Base-by-base conservation (phyloP, 345 rosid genomes). In the Hibiscus mutabilis region DNA sequence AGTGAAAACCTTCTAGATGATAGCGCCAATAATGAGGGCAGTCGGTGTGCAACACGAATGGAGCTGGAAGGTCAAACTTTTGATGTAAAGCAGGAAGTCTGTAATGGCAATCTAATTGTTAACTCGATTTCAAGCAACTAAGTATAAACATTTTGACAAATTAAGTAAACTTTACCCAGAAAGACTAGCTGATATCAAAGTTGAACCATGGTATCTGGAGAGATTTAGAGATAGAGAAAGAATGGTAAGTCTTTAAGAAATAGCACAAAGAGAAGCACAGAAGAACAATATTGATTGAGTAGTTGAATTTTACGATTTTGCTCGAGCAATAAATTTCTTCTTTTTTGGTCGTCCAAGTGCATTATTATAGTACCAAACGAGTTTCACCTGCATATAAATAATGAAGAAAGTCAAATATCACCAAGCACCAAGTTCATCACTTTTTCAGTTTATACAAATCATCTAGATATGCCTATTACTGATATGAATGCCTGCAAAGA, bases 21-120 rank as follows among this genome's bases (percentile, higher is more conserved):
- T 74, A 85, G 64, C 98, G 92, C 97, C 99, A 92, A 80, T 95
- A 95, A 81, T 95, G 99, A 83, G 98, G 98, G 77, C 99, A 95
- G 81, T 95, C 96, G 12, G 98, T 89, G 67, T 95, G 97, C 67
- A 90, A 60, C 58, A 95, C 92, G 75, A 95, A 95, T 18, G 97
- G 98, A 68, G 96, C 96, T 8, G 99, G 98, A 73, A 95, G 84
- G 84, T 95, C 99, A 82, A 95, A 95, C 40, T 89, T 89, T 56
- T 92, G 96, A 76, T 95, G 99, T 81, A 92, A 64, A 8, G 94
- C 86, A 8, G 97, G 92, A 77, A 95, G 90, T 44, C 96, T 95
- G 84, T 74, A 66, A 75, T 7, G 62, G 49, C 52, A 13, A 12
- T 70, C 69, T 42, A 68, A 51, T 63, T 5, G 62, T 73, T 69